phyloP scores from a whole-genome alignment of 78 protist genomes.

The Anaeramoeba flamelloides region DNA sequence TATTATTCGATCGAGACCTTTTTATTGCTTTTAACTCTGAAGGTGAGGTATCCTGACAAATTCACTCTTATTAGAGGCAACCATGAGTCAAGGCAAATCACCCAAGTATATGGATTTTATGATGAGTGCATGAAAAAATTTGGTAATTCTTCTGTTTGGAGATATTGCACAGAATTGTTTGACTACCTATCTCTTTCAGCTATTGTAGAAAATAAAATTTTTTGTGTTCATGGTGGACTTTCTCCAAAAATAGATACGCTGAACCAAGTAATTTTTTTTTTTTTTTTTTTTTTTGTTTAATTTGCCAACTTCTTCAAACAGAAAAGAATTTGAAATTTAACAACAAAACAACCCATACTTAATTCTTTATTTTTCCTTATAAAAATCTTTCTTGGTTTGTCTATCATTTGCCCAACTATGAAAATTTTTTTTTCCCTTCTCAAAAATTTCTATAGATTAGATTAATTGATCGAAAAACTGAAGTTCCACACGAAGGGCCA shows the following conservation, averaged over 20 bases:
- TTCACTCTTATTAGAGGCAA: conserved; percentile 92
- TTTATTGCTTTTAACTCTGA: conserved; percentile 81
- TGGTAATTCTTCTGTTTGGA: conserved; percentile 91
- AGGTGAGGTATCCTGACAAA: conserved; percentile 47
- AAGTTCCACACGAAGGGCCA: conserved; percentile 97
- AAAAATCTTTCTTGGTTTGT: no score
- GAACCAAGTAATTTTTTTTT: conserved; percentile 48
- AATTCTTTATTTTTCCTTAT: no score
- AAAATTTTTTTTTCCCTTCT: no score
- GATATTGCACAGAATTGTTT: conserved; percentile 89
- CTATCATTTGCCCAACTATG: no score
- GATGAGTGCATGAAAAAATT: conserved; percentile 96
- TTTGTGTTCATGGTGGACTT: conserved; percentile 99
- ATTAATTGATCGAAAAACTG: conserved; percentile 83
- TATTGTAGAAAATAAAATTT: conserved; percentile 70
- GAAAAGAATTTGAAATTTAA: no score
- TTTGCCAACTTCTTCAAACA: no score
- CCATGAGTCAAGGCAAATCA: conserved; percentile 97
- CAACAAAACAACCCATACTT: no score
- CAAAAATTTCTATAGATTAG: no score
- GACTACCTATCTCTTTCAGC: conserved; percentile 90
- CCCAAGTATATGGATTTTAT: conserved; percentile 98
- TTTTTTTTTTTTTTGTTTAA: background rate
- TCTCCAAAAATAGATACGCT: conserved; percentile 76
- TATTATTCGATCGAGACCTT: conserved; percentile 89